phyloP scores from a whole-genome alignment of 768 basidiomycete genomes.

The Kwoniella botswanensis region DNA sequence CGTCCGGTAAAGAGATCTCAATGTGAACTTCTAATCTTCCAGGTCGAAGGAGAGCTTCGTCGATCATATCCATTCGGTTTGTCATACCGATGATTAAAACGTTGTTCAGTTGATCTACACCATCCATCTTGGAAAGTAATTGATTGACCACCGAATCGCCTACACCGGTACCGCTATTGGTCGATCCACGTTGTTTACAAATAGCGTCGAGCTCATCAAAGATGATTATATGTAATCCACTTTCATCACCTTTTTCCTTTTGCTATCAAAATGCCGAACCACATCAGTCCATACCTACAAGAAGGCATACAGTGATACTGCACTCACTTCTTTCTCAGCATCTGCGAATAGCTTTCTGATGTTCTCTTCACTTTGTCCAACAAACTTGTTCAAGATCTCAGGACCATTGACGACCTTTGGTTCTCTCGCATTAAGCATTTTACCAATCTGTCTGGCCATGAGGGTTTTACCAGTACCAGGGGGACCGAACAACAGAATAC shows the following conservation, averaged over 20 bases:
- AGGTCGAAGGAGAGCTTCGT: constrained; percentile 94
- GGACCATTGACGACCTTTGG: constrained; percentile 99
- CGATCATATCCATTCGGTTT: constrained; percentile 97
- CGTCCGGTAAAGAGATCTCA: constrained; percentile 98
- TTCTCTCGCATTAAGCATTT: constrained; percentile 97
- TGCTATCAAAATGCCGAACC: constrained; percentile 64
- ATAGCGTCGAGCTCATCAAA: constrained; percentile 99
- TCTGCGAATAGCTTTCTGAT: constrained; percentile 97
- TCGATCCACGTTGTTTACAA: constrained; percentile 97
- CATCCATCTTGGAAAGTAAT: constrained; percentile 99
- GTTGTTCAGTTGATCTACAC: constrained; percentile 98
- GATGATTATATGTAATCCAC: constrained; percentile 97
- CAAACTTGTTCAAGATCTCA: constrained; percentile 95
- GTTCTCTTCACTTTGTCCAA: constrained; percentile 97
- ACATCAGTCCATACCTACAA: constrained; percentile 8
- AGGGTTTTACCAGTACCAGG: constrained; percentile 99
- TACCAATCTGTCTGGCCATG: constrained; percentile 97
- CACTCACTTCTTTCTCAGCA: constrained; percentile 88
- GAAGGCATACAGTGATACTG: neutral
- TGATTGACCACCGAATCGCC: constrained; percentile 99
- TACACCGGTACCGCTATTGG: constrained; percentile 88
- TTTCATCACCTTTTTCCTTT: constrained; percentile 96
- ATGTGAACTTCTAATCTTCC: constrained; percentile 99
- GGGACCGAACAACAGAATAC: constrained; percentile 92
- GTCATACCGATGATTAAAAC: constrained; percentile 99